Percentiles rank a stretch among this genome's conserved stretches.
Evolutionary conservation across 2,329 filamentous ascomycete species (phyloP).

Genomic region (Fusarium mundagurra): DNA sequence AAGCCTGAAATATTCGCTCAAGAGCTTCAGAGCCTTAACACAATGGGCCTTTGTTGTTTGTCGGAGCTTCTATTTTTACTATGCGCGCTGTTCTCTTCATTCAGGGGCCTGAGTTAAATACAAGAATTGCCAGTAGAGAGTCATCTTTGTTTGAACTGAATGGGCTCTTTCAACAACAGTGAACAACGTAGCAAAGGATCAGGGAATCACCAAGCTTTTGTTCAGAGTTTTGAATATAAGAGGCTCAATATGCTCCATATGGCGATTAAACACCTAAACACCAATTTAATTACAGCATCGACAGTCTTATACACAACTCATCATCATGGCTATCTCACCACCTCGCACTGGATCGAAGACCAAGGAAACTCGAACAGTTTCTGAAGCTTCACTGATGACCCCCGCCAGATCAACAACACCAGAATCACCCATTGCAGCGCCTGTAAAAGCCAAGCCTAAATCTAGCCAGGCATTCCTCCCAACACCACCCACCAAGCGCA

Average conservation of each 20-base stretch:
- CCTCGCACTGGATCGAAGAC: not conserved
- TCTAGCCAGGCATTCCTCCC: not conserved
- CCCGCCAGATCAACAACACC: not conserved
- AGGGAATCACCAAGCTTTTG: not conserved
- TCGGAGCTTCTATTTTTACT: no score
- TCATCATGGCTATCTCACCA: slow-evolving; percentile 5
- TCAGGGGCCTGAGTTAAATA: not conserved
- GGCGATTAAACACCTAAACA: not conserved
- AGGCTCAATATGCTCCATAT: not conserved
- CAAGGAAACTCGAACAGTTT: not conserved
- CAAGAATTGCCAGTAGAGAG: not conserved
- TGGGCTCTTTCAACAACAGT: not conserved
- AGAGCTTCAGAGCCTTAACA: not conserved
- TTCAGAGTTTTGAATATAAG: not conserved
- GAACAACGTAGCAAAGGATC: not conserved
- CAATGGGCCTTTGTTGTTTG: not conserved
- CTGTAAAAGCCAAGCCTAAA: not conserved
- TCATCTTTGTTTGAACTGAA: not conserved
- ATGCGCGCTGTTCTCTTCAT: not conserved
- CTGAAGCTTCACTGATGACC: not conserved
- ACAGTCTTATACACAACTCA: not conserved
- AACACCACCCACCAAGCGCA: not conserved
- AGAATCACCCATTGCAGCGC: not conserved
- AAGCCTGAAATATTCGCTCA: not conserved
- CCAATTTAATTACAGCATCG: no score